phyloP scores from a whole-genome alignment of 208 protist species.

The Wallacemonas sp. region DNA sequence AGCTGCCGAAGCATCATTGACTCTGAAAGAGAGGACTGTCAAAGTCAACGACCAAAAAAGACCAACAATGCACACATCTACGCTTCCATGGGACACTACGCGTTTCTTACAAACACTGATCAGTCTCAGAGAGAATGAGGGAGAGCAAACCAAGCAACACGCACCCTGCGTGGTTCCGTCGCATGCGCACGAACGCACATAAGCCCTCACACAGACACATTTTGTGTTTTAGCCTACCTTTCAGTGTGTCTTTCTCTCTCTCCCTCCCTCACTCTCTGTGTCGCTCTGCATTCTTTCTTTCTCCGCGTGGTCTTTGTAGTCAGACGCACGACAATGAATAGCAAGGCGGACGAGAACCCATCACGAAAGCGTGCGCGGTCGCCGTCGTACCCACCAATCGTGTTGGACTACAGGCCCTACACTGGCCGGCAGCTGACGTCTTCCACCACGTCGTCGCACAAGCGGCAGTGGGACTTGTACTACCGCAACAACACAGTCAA shows the following conservation, averaged over 20 bases:
- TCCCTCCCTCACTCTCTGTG: neutral
- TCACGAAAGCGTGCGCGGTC: slow-evolving; percentile 30
- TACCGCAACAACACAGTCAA: slow-evolving; percentile 91
- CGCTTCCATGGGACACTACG: no score
- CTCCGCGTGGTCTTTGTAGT: no score
- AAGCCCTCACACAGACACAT: no score
- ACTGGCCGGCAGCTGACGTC: slow-evolving; percentile 50
- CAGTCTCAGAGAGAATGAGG: no score
- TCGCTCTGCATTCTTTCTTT: neutral
- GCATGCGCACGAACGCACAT: no score
- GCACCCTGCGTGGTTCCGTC: no score
- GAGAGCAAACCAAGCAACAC: no score
- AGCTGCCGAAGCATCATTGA: no score
- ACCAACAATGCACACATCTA: neutral
- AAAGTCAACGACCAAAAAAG: slow-evolving; percentile 7
- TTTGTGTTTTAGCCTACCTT: no score
- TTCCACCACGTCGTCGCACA: slow-evolving; percentile 30
- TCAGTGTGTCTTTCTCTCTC: slow-evolving; percentile 17
- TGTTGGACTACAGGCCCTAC: slow-evolving; percentile 83
- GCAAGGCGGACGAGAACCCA: neutral
- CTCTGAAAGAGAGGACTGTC: no score
- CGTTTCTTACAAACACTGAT: no score
- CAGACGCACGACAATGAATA: no score
- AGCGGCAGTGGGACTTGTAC: slow-evolving; percentile 83
- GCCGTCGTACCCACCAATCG: slow-evolving; percentile 58